A percentile compares a stretch with the other conserved stretches of the same genome.
Conservation (phyloP, 768 basidiomycete genomes). For the Kwoniella mangroviensis region DNA sequence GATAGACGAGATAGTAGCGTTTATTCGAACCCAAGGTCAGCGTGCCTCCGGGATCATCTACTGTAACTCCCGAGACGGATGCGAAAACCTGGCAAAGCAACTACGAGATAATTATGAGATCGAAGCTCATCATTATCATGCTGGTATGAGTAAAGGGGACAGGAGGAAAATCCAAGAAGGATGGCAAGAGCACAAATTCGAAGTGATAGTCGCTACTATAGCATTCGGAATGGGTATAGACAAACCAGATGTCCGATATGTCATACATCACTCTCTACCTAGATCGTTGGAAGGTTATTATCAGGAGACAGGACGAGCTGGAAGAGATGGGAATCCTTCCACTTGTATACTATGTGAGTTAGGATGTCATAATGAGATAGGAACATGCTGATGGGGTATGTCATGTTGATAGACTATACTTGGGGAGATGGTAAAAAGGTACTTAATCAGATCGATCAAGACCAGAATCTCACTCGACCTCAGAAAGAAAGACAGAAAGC, state of each 20-base stretch:
- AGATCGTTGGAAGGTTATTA: slow-evolving; percentile 85
- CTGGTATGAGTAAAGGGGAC: slow-evolving; percentile 69
- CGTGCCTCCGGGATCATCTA: slow-evolving; percentile 78
- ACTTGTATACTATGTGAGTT: slow-evolving; percentile 83
- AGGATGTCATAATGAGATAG: neutral
- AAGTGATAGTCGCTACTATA: slow-evolving; percentile 91
- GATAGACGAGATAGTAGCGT: slow-evolving; percentile 68
- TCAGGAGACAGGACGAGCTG: slow-evolving; percentile 96
- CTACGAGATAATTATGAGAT: slow-evolving; percentile 67
- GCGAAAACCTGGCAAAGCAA: slow-evolving; percentile 77
- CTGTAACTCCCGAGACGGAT: slow-evolving; percentile 70
- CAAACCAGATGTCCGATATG: slow-evolving; percentile 60
- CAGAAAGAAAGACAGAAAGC: slow-evolving; percentile 72
- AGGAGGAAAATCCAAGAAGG: slow-evolving; percentile 68
- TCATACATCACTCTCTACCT: slow-evolving; percentile 84
- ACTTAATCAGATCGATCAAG: slow-evolving; percentile 66
- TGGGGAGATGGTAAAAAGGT: slow-evolving; percentile 67
- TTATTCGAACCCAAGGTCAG: slow-evolving; percentile 67
- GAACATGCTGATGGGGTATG: slow-evolving; percentile 1
- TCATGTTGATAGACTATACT: slow-evolving; percentile 65
- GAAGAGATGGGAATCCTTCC: slow-evolving; percentile 81
- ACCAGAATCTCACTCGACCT: slow-evolving; percentile 62
- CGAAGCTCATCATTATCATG: slow-evolving; percentile 81
- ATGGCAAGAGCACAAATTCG: slow-evolving; percentile 74
- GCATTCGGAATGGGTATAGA: slow-evolving; percentile 91